Evolutionary conservation across 2,329 filamentous ascomycete species (phyloP), one percentile per base, ranked within the genome.

Genomic region (Colletotrichum sp.): DNA sequence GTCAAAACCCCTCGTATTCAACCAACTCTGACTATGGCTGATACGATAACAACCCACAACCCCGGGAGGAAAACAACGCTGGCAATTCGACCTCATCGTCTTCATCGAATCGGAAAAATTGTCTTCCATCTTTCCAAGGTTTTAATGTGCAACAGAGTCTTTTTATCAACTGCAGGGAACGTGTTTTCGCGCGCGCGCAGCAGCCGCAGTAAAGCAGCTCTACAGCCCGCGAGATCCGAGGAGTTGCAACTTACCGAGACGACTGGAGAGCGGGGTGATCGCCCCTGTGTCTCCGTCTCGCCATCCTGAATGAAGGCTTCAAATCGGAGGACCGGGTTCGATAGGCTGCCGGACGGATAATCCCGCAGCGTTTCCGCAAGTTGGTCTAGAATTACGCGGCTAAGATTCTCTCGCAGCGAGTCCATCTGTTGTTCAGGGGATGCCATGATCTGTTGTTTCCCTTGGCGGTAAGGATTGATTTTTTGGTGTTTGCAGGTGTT

Each of bases 291-390:
- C 43, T 66, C 67, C 13, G 72, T 70, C 52, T 76, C 70, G 38
- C 76, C 76, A 30, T 77, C 76, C 58, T 77, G 76, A 30, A 77
- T 76, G 36, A 77, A 77, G 18, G 76, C 76, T 55, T 77, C 76
- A 28, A 77, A 76, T 43, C 76, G 74, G 18, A 77, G 66, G 24
- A 77, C 76, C 6, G 76, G 76, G 60, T 77, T 77, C 34, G 67
- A 43, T n/a, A 77, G 70, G 62, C 66, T 76, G 13, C 73, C 74
- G 32, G 76, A 70, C 13, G 74, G 71, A 76, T 76, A 77, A 70
- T 77, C 74, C 66, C 71, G 66, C 56, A 76, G 32, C 5, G 76
- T 73, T 67, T 77, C 75, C 24, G 75, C 65, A 60, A 77, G 70
- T 48, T 77, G 76, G 18, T 77, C 76, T 43, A 77, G 60, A 65